Evolutionary conservation across 1,284 basidiomycete genomes (phyloP).

Genomic region (Coriolopsis trogii): DNA sequence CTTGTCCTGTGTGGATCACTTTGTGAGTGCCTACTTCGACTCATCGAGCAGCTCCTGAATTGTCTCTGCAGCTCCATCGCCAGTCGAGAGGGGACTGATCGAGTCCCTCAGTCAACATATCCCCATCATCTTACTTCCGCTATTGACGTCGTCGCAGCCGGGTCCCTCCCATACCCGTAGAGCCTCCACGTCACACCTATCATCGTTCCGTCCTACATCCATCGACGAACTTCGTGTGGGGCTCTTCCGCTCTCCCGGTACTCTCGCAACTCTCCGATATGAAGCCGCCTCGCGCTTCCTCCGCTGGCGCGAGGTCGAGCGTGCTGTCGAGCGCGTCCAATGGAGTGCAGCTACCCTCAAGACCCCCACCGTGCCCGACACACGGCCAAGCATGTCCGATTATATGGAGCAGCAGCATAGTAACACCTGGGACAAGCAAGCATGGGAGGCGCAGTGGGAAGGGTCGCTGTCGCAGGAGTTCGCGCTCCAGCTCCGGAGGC

Average conservation of each 20-base stretch:
- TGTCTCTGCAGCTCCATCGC: slow-evolving; percentile 24
- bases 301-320: slow-evolving; percentile 69
- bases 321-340: slow-evolving; percentile 39
- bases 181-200: slow-evolving; percentile 39
- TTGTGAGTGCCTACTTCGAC: slow-evolving; percentile 37
- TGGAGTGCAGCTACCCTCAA: slow-evolving; percentile 13
- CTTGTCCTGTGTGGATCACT: slow-evolving; percentile 55
- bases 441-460: slow-evolving; percentile 69
- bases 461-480: slow-evolving; percentile 58
- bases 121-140: slow-evolving; percentile 55
- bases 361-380: not conserved
- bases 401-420: not conserved
- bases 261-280: slow-evolving; percentile 52
- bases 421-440: slow-evolving; percentile 52
- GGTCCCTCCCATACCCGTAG: not conserved
- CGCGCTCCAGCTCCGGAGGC: slow-evolving; percentile 36
- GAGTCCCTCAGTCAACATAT: slow-evolving; percentile 54
- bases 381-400: not conserved
- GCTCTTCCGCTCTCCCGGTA: slow-evolving; percentile 64
- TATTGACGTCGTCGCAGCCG: not conserved
- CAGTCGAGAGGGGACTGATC: slow-evolving; percentile 49
- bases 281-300: slow-evolving; percentile 73
- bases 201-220: slow-evolving; percentile 55
- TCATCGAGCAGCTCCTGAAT: not conserved
- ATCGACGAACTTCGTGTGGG: slow-evolving; percentile 54